These are phyloP conservation scores for Microbotryum lychnidis-dioicae DNA, from an alignment of 1,284 basidiomycete genomes.

Conservation along the genomic window DNA sequence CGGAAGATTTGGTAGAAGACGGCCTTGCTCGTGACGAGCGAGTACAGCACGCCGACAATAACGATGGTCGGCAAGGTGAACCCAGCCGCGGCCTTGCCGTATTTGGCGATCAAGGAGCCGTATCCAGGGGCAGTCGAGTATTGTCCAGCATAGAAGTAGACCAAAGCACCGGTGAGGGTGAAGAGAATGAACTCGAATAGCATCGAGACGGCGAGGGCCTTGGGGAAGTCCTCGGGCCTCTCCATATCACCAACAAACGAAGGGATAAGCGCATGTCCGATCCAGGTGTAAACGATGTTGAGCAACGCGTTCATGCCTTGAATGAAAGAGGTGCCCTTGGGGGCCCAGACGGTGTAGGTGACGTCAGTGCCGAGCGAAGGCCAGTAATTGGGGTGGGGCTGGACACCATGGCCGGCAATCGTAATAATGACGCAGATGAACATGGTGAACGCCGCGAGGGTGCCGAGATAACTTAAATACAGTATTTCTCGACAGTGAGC, in stretches of 20 bases:
- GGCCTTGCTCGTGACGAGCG: constrained; percentile 47
- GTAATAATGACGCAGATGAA: constrained; percentile 32
- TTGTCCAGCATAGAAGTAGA: constrained; percentile 46
- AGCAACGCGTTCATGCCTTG: constrained; percentile 46
- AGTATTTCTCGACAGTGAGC: background rate
- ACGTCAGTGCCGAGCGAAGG: constrained; percentile 24
- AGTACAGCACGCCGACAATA: constrained; percentile 40
- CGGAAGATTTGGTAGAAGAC: constrained; percentile 47
- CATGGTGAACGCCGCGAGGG: constrained; percentile 15
- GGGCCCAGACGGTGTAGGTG: constrained; percentile 36
- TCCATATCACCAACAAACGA: constrained; percentile 50
- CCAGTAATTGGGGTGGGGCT: constrained; percentile 8
- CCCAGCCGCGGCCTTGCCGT: constrained; percentile 34
- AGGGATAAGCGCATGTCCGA: constrained; percentile 53
- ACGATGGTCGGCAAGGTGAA: constrained; percentile 50
- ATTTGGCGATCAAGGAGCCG: constrained; percentile 41
- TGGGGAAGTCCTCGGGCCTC: constrained; percentile 52
- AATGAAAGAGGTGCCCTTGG: constrained; percentile 51
- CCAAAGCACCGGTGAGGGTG: constrained; percentile 54
- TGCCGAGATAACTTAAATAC: background rate
- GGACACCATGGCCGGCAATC: constrained; percentile 23
- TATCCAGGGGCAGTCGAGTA: constrained; percentile 38
- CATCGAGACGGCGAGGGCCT: constrained; percentile 44
- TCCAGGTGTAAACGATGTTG: constrained; percentile 47
- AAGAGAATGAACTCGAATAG: constrained; percentile 54